A percentile compares a stretch with the other conserved stretches of the same genome.
phyloP scores from a whole-genome alignment of 352 stramenopile genomes.

The Phytophthora agathidicida region DNA sequence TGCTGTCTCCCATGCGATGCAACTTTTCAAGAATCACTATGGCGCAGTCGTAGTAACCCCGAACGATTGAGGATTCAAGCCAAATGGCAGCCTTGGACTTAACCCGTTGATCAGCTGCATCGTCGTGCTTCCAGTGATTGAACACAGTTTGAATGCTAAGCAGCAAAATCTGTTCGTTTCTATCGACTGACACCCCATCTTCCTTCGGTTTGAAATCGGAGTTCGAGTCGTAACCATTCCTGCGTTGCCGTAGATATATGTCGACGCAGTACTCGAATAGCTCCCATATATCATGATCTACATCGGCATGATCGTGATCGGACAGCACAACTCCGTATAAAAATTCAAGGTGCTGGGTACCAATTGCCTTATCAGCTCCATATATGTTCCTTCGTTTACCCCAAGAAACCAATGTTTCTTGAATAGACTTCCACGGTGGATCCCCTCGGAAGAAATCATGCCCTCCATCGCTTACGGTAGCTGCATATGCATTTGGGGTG shows the following conservation, averaged over 20 bases:
- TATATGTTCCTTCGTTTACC: slow-evolving; percentile 2
- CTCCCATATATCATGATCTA: neutral
- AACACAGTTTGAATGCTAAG: slow-evolving; percentile 18
- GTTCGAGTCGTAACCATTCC: neutral
- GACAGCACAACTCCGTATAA: slow-evolving; percentile 5
- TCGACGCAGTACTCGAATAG: slow-evolving; percentile 27
- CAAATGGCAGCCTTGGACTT: slow-evolving; percentile 12
- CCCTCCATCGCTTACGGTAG: neutral
- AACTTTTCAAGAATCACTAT: slow-evolving; percentile 30
- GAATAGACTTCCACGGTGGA: slow-evolving; percentile 25
- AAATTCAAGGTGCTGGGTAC: slow-evolving; percentile 37
- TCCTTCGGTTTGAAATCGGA: neutral
- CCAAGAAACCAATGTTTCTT: slow-evolving; percentile 12
- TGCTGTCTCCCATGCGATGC: neutral
- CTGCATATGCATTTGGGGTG: neutral
- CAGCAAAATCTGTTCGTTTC: slow-evolving; percentile 7
- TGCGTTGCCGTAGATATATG: slow-evolving; percentile 4
- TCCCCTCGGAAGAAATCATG: neutral
- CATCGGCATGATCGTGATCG: neutral
- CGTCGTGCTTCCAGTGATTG: slow-evolving; percentile 5
- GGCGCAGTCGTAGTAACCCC: slow-evolving; percentile 33
- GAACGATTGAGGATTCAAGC: slow-evolving; percentile 19
- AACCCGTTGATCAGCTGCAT: neutral
- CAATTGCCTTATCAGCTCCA: neutral
- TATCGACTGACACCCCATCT: neutral